Evolutionary conservation across 805 yeast species (phyloP), one percentile per base, ranked within the genome.

Genomic region (Yamadazyma ubonensis): DNA sequence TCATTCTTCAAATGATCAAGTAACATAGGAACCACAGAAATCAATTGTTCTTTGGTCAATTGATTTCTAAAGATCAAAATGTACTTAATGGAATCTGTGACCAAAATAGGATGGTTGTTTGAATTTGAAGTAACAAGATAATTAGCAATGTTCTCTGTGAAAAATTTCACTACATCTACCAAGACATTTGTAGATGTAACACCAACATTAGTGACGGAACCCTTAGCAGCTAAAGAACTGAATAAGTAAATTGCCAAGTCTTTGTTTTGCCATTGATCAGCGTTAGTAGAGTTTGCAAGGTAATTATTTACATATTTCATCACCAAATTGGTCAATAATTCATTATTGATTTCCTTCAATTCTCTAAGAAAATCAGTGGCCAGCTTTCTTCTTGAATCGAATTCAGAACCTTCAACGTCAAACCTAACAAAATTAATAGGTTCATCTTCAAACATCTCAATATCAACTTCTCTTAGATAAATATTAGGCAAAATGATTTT

Each of bases 371-470:
- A 89, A 54, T 88, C 97, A 1, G 95, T 86, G n/a, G 97, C 81
- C 0, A 96, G 81, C 51, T 95, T 79, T 61, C 97, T 76, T 62
- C 99, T 78, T 1, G 96, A 83, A 55, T 90, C 98, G 10, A 84
- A 77, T 58, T 91, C 98, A 0, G 96, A 82, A 5, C 98, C 98
- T 63, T 95, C 99, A 33, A 95, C 70, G 61, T 93, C 99, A 45
- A 96, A 76, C 54, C 98, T 77, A 15, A 90, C 90, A 57, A 75
- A 93, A 53, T 87, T 95, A 39, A 93, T 83, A 26, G 99, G 99
- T 57, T 93, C 99, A 63, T 93, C 99, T 62, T 93, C 99, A 60
- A 93, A 91, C 45, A 83, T 62, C 61, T 95, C 99, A 54, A 87
- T 88, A 57, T 93, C 99, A 2, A 84, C 73, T 42, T 85, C 91